Conservation (phyloP, 1,284 basidiomycete species). For the Naganishia sp. region DNA sequence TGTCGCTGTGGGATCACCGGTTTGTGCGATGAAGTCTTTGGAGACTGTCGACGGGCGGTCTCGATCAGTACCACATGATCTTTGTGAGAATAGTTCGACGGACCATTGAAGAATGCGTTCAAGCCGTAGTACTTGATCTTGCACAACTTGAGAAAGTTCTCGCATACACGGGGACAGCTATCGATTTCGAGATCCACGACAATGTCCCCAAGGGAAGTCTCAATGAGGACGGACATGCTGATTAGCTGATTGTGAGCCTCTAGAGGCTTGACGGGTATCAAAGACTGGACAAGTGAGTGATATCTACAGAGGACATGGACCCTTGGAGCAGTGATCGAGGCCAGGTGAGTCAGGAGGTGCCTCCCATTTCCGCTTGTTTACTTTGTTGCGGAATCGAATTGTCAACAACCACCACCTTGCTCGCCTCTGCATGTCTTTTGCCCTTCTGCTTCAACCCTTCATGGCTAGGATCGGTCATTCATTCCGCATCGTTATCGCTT, state of each 20-base stretch:
- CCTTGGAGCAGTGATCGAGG: background rate
- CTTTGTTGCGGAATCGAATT: background rate
- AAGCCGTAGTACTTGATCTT: conserved; percentile 96
- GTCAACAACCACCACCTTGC: background rate
- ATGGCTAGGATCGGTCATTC: too few species aligned
- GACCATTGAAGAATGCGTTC: conserved; percentile 95
- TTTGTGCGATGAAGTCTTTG: conserved; percentile 93
- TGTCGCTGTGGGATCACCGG: conserved; percentile 91
- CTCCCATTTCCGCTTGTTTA: background rate
- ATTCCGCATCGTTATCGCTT: too few species aligned
- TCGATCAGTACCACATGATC: background rate
- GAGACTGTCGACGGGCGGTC: conserved; percentile 64
- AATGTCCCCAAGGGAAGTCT: conserved; percentile 93
- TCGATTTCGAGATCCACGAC: conserved; percentile 96
- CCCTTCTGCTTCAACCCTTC: too few species aligned
- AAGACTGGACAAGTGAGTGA: background rate
- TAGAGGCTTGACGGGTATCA: background rate
- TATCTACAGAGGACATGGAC: background rate
- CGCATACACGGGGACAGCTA: conserved; percentile 80
- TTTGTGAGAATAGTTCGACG: conserved; percentile 40
- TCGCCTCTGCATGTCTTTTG: too few species aligned
- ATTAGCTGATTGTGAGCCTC: background rate
- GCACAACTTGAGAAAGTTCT: conserved; percentile 96
- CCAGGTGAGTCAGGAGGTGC: background rate
- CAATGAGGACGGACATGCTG: conserved; percentile 88